Conservation (phyloP, 768 basidiomycete species). For the Trametes cubensis region DNA sequence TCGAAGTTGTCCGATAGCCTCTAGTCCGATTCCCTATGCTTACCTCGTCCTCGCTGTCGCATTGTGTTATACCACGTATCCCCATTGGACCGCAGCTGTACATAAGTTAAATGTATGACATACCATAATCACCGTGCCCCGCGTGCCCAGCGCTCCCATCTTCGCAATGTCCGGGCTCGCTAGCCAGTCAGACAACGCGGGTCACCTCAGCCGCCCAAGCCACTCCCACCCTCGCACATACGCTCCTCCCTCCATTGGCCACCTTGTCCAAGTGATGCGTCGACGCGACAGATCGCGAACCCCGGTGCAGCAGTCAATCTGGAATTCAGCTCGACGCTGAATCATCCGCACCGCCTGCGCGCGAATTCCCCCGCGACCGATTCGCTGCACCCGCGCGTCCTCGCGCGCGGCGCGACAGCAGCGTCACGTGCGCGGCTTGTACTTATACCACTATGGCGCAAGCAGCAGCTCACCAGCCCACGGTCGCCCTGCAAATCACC, state of each 20-base stretch:
- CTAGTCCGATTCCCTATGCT: neutral
- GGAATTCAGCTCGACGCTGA: conserved; percentile 21
- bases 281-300: neutral
- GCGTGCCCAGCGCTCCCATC: neutral
- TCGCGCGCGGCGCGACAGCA: neutral
- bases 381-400: conserved; percentile 18
- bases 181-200: conserved; percentile 20
- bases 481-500: no score
- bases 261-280: neutral
- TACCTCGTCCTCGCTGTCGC: conserved; percentile 13
- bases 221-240: conserved; percentile 5
- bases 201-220: conserved; percentile 4
- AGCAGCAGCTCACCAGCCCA: conserved; percentile 7
- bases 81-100: conserved; percentile 17
- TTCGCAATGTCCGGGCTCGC: neutral
- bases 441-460: conserved; percentile 32
- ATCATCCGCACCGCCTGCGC: conserved; percentile 20
- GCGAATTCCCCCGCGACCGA: conserved; percentile 16
- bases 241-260: conserved; percentile 11
- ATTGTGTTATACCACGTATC: conserved; percentile 21
- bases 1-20: neutral
- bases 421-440: conserved; percentile 27
- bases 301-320: conserved; percentile 7
- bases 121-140: conserved; percentile 6
- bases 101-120: conserved; percentile 12